A percentile compares a stretch with the other conserved stretches of the same genome.
Evolutionary conservation across 306 rosid genomes (phyloP).

Genomic region (Cucumis hystrix): DNA sequence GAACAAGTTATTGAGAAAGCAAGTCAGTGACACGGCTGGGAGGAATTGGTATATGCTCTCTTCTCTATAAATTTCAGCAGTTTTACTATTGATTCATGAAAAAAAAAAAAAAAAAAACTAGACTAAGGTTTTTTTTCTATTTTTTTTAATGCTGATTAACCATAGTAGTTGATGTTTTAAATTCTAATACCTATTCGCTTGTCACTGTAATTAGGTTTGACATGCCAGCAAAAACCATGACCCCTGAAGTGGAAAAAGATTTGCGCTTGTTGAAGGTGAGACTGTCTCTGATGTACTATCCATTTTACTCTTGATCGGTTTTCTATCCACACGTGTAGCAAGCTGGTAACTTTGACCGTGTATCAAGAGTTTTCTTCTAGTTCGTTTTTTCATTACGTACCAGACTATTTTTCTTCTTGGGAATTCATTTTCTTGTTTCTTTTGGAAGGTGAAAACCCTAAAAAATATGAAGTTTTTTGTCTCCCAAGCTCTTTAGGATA

Average conservation of each 20-base stretch:
- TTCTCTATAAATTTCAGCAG: not conserved
- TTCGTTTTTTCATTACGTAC: too few relatives aligned
- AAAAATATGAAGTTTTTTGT: too few relatives aligned
- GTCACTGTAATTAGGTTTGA: slow-evolving; percentile 42
- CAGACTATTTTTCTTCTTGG: too few relatives aligned
- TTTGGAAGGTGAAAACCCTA: too few relatives aligned
- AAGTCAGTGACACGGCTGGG: slow-evolving; percentile 63
- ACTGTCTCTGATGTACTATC: not conserved
- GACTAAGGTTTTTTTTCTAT: not conserved
- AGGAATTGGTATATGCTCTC: slow-evolving; percentile 38
- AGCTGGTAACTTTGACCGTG: not conserved
- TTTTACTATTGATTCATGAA: not conserved
- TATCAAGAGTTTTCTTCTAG: not conserved
- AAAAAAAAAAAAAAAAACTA: too few relatives aligned
- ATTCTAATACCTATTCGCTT: not conserved
- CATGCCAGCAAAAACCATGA: slow-evolving; percentile 72
- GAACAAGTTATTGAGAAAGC: slow-evolving; percentile 43
- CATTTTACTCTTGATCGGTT: not conserved
- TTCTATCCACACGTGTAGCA: not conserved
- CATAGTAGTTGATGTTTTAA: not conserved
- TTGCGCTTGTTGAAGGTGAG: slow-evolving; percentile 61
- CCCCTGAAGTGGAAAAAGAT: slow-evolving; percentile 67
- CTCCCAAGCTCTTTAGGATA: too few relatives aligned
- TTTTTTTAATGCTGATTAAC: not conserved
- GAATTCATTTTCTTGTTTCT: too few relatives aligned